phyloP scores from a whole-genome alignment of 208 protist genomes.

The Angomonas deanei region DNA sequence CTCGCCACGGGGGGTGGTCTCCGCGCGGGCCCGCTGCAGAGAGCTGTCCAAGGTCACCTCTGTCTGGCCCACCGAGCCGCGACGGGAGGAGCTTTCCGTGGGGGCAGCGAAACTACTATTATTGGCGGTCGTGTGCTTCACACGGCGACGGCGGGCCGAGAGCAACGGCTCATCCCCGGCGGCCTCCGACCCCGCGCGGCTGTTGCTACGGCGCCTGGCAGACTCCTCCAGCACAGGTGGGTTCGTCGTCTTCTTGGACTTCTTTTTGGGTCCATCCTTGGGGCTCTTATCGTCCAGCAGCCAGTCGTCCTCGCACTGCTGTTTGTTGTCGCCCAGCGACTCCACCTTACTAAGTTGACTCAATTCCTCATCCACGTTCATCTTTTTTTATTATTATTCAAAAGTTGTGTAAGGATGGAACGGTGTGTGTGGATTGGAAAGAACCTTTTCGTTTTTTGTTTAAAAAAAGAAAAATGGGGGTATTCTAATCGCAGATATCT shows the following conservation, averaged over 20 bases:
- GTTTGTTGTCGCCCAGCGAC: background rate
- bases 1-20: slow-evolving; percentile 7
- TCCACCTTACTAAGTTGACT: background rate
- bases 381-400: background rate
- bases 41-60: slow-evolving; percentile 12
- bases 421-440: background rate
- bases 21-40: background rate
- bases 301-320: background rate
- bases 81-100: slow-evolving; percentile 6
- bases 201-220: slow-evolving; percentile 4
- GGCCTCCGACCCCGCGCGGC: slow-evolving; percentile 1
- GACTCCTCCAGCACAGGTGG: slow-evolving; percentile 6
- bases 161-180: background rate
- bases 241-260: background rate
- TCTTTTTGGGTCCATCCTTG: background rate
- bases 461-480: background rate
- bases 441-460: too few species aligned
- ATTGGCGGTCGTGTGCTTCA: background rate
- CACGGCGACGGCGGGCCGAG: slow-evolving; percentile 1
- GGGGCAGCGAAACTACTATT: slow-evolving; percentile 8
- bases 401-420: background rate
- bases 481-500: background rate
- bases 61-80: slow-evolving; percentile 3
- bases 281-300: background rate
- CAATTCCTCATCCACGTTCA: background rate